These are phyloP conservation scores for Barnettozyma salicaria DNA, from an alignment of 805 yeast genomes.

Conservation along the genomic window DNA sequence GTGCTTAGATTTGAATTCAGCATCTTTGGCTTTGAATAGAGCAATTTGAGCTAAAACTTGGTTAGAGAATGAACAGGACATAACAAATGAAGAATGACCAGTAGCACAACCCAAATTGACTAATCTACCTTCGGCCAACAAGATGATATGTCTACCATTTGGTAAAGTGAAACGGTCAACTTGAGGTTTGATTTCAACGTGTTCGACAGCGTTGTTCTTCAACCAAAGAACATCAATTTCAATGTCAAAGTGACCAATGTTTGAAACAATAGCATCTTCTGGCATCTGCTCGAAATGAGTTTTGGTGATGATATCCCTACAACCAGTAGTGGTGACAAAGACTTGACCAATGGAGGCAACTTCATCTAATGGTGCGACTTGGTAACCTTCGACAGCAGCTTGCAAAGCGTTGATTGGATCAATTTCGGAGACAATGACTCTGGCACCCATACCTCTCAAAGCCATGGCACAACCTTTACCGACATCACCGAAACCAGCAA, in stretches of 20 bases:
- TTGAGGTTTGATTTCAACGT: slow-evolving; percentile 97
- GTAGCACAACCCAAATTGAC: slow-evolving; percentile 99
- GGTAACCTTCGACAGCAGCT: slow-evolving; percentile 99
- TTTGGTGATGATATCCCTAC: slow-evolving; percentile 95
- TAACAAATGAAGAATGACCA: slow-evolving; percentile 97
- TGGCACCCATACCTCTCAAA: slow-evolving; percentile 97
- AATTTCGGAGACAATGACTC: slow-evolving; percentile 93
- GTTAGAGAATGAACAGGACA: slow-evolving; percentile 99
- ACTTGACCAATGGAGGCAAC: slow-evolving; percentile 92
- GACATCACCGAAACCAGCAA: slow-evolving; percentile 99
- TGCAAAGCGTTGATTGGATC: slow-evolving; percentile 99
- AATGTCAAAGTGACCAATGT: slow-evolving; percentile 99
- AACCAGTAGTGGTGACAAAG: slow-evolving; percentile 98
- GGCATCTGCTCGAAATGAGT: slow-evolving; percentile 89
- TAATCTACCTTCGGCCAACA: slow-evolving; percentile 98
- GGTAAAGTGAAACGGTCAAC: slow-evolving; percentile 93
- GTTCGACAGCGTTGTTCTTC: slow-evolving; percentile 87
- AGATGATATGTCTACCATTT: slow-evolving; percentile 88
- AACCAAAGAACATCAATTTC: slow-evolving; percentile 99
- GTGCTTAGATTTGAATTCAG: slow-evolving; percentile 67
- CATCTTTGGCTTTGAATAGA: slow-evolving; percentile 83
- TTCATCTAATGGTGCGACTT: slow-evolving; percentile 91
- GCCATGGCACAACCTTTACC: slow-evolving; percentile 99
- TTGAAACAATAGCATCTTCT: slow-evolving; percentile 98
- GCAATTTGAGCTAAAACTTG: slow-evolving; percentile 99